phyloP scores from a whole-genome alignment of 208 protist genomes.

The Trypanosoma mega region DNA sequence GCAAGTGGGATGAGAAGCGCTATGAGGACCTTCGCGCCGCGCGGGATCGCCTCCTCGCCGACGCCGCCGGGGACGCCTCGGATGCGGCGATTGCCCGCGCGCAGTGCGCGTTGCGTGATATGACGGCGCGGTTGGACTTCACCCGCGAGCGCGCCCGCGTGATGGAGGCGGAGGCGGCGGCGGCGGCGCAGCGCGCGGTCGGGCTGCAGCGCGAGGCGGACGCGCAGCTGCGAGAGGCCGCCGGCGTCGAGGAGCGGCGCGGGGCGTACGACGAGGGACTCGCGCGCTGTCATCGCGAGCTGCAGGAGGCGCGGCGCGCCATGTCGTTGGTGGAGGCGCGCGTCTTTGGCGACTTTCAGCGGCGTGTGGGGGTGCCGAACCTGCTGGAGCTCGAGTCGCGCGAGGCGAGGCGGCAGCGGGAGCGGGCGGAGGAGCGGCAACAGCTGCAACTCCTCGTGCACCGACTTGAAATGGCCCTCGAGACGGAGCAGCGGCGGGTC shows the following conservation, averaged over 20 bases:
- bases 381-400: constrained; percentile 88
- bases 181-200: constrained; percentile 32
- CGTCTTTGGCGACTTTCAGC: constrained; percentile 91
- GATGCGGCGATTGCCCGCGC: constrained; percentile 74
- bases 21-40: constrained; percentile 76
- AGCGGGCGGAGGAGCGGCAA: constrained; percentile 68
- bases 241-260: constrained; percentile 28
- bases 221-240: constrained; percentile 20
- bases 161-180: constrained; percentile 37
- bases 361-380: constrained; percentile 78
- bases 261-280: constrained; percentile 37
- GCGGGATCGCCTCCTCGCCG: constrained; percentile 67
- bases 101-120: constrained; percentile 69
- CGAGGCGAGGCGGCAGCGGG: constrained; percentile 39
- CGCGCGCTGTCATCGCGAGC: constrained; percentile 39
- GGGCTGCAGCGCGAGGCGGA: constrained; percentile 41
- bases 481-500: constrained; percentile 64
- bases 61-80: constrained; percentile 46
- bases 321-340: constrained; percentile 78
- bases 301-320: constrained; percentile 42
- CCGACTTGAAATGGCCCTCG: constrained; percentile 73
- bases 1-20: constrained; percentile 94
- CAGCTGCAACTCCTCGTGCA: constrained; percentile 74
- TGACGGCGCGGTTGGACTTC: constrained; percentile 68
- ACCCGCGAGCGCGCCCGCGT: constrained; percentile 41